Base-by-base conservation (phyloP, 192 early-diverging fungal species). In the Backusella macrospora region DNA sequence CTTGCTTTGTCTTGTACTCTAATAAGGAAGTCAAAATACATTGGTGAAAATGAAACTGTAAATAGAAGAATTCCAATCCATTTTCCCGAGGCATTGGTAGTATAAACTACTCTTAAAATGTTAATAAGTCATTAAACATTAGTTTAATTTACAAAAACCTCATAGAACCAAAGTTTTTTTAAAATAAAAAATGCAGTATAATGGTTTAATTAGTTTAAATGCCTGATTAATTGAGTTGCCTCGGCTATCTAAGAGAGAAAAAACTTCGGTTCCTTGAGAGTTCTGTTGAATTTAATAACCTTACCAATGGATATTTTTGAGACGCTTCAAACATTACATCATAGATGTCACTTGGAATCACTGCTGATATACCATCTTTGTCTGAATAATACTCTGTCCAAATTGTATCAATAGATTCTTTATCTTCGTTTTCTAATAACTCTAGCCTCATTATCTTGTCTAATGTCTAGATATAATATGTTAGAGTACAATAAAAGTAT, bases 41-140 rank as follows among this genome's bases (percentile, higher is more conserved):
- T 79, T 96, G 94, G 75, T 96, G 92, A 76, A 87, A 91, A 6
- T 90, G 81, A 72, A 93, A 92, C 77, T 98, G 96, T 71, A 96
- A 42, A 15, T 96, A 74, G 78, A 89, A 95, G 73, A 96, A 92
- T 80, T 98, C 96, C 40, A 94, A 86, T 18, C 95, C 96, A 10
- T 90, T 78, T 44, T 89, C 84, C 18, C 92, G 86, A 37, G 93
- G 91, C 49, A 96, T 73, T 18, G 96, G 96, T 10, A 98, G 78
- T 18, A 98, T 80, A 81, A 98, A 98, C 91, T 92, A 68, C 29
- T 23, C 6, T 23, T 7, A 49, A 49, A 49, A 8, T 18, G n/a
- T 16, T 34, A 34, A 34, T 34, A 34, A 34, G n/a, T n/a, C n/a
- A n/a, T n/a, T n/a, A n/a, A n/a, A n/a, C n/a, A n/a, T n/a, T n/a